Evolutionary conservation across 257 asterid species (phyloP).

Genomic region (Eucommia ulmoides): DNA sequence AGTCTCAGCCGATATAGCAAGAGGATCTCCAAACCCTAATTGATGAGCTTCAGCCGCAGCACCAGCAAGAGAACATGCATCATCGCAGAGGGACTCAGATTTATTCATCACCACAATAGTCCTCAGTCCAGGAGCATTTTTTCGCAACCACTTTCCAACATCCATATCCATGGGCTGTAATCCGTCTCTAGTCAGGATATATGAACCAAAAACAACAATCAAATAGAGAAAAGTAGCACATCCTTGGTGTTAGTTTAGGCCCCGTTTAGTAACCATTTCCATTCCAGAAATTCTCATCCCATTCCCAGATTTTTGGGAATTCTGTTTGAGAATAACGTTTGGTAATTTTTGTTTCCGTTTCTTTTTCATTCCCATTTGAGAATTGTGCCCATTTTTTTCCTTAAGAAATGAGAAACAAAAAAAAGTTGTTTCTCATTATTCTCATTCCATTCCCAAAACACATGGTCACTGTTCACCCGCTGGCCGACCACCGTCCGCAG

Average conservation of each 20-base stretch:
- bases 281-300: background rate
- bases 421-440: too few relatives aligned
- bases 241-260: too few relatives aligned
- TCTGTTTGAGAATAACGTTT: too few relatives aligned
- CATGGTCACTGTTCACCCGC: too few relatives aligned
- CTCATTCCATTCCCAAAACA: too few relatives aligned
- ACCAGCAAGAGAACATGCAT: constrained; percentile 65
- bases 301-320: too few relatives aligned
- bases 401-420: too few relatives aligned
- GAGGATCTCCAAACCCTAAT: constrained; percentile 90
- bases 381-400: too few relatives aligned
- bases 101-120: constrained; percentile 80
- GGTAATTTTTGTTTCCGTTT: too few relatives aligned
- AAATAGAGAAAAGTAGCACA: background rate
- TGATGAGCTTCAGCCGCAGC: constrained; percentile 79
- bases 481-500: too few relatives aligned
- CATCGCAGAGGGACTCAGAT: constrained; percentile 79
- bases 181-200: constrained; percentile 54
- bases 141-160: constrained; percentile 96
- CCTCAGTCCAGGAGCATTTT: constrained; percentile 68
- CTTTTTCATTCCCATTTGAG: too few relatives aligned
- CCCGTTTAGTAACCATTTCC: background rate
- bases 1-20: constrained; percentile 93
- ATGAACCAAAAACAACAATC: background rate
- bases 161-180: constrained; percentile 82